These are phyloP conservation scores for Bipolaris bicolor DNA, from an alignment of 2,329 filamentous ascomycete genomes.

Conservation along the genomic window DNA sequence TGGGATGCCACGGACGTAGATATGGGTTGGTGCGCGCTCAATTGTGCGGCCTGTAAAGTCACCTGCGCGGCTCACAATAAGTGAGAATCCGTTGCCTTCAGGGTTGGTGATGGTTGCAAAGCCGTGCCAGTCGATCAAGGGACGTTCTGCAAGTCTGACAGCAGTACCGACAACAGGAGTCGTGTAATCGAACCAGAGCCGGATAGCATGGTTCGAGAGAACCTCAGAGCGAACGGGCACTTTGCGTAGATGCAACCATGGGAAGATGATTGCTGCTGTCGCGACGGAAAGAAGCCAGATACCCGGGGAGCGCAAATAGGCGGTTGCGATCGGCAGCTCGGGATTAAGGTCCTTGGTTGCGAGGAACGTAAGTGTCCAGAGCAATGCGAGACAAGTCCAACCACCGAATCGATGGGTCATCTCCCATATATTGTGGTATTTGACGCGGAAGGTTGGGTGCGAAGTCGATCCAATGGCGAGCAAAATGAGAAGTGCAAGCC, in stretches of 20 bases:
- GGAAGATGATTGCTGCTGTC: conserved; percentile 71
- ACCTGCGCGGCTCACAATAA: conserved; percentile 48
- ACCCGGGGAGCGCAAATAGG: conserved; percentile 32
- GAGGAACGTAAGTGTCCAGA: conserved; percentile 43
- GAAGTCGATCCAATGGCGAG: conserved; percentile 38
- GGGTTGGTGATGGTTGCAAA: conserved; percentile 49
- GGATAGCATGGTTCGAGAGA: conserved; percentile 74
- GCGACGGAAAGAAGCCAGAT: conserved; percentile 74
- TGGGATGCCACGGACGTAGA: conserved; percentile 48
- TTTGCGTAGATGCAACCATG: conserved; percentile 75
- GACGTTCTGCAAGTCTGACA: conserved; percentile 39
- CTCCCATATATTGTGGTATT: conserved; percentile 46
- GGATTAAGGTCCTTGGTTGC: conserved; percentile 34
- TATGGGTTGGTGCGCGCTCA: conserved; percentile 37
- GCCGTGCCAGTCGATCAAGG: conserved; percentile 45
- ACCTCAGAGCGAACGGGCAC: conserved; percentile 70
- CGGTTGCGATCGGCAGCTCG: conserved; percentile 21
- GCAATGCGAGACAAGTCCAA: conserved; percentile 43
- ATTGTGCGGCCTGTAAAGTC: conserved; percentile 48
- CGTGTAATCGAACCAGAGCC: conserved; percentile 62
- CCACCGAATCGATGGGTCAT: conserved; percentile 47
- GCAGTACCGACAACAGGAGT: conserved; percentile 42
- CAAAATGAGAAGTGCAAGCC: conserved; percentile 38
- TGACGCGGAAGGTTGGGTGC: conserved; percentile 38
- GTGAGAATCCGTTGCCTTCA: conserved; percentile 40